Base-by-base conservation (phyloP, 2,329 filamentous ascomycete genomes). In the Ceratocystis destructans region DNA sequence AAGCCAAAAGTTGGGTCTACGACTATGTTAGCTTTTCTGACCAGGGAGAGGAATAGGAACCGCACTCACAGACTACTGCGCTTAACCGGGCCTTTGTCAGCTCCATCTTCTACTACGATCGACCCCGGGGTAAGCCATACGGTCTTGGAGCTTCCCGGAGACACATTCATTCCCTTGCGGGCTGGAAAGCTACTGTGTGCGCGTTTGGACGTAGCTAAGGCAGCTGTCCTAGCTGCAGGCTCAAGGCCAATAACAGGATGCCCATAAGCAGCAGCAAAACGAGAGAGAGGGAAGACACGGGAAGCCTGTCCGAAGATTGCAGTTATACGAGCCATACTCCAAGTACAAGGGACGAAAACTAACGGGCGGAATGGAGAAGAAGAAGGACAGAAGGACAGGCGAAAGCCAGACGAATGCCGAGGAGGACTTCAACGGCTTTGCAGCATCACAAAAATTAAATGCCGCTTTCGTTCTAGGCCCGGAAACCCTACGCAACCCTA, bases 1-100 rank as follows among this genome's bases (percentile, higher is more conserved):
- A 37, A 68, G 50, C 66, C 66, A 68, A 20, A 68, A 62, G 22
- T 68, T 65, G 8, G 66, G 64, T n/a, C 66, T 68, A 31, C 33
- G 10, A 25, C 5, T 2, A 12, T 61, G 12, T 59, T 20, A 59
- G 53, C 53, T 31, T 25, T 10, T 3, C 25, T 31, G 5, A 17
- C 31, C 15, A 48, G 8, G 22, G 20, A 10, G 37, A 22, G 10
- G 28, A 59, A 33, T 37, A 5, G 8, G 17, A 63, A n/a, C 53
- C 46, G 41, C 25, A 64, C 66, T 68, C 57, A 68, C 66, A 68
- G 28, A n/a, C 64, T 66, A 25, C 22, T 15, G 7, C 55, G 25
- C 33, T 50, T 65, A 28, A 25, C 31, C 10, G 46, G 3, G 5
- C 28, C 28, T n/a, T 59, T 28, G 33, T 10, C 55, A n/a, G 28